phyloP scores from a whole-genome alignment of 2,329 filamentous ascomycete species.

The Ophiostoma himal-ulmi region DNA sequence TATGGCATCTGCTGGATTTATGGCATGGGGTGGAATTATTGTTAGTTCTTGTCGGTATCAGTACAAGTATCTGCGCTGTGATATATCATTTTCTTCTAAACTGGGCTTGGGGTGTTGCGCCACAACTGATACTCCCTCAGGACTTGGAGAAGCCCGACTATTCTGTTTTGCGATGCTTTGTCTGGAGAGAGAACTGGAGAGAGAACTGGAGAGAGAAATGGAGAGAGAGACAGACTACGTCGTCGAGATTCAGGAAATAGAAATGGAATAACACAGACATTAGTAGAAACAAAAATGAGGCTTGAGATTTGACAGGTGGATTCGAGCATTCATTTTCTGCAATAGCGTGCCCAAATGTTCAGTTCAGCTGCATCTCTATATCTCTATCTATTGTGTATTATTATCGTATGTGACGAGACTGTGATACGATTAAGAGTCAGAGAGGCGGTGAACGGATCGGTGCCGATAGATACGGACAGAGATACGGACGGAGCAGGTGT shows the following conservation, averaged over 20 bases:
- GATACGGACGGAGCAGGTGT: not conserved
- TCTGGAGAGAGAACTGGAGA: no score
- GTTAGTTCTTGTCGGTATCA: no score
- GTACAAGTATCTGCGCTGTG: not conserved
- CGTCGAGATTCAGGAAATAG: no score
- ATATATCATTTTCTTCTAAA: not conserved
- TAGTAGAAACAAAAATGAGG: not conserved
- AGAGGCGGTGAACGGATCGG: not conserved
- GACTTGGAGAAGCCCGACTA: not conserved
- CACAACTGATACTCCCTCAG: not conserved
- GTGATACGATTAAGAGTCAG: not conserved
- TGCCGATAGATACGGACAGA: not conserved
- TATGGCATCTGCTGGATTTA: not conserved
- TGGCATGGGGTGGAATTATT: not conserved
- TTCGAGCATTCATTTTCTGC: not conserved
- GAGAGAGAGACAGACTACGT: no score
- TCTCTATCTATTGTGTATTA: not conserved
- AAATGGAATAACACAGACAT: no score
- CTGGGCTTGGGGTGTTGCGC: not conserved
- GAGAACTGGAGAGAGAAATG: no score
- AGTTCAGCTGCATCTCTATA: not conserved
- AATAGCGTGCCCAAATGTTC: conserved; percentile 3
- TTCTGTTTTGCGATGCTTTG: not conserved
- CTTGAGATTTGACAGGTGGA: not conserved
- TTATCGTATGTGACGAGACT: not conserved